Evolutionary conservation across 352 stramenopile genomes (phyloP).

Genomic region (Phytophthora kernoviae): DNA sequence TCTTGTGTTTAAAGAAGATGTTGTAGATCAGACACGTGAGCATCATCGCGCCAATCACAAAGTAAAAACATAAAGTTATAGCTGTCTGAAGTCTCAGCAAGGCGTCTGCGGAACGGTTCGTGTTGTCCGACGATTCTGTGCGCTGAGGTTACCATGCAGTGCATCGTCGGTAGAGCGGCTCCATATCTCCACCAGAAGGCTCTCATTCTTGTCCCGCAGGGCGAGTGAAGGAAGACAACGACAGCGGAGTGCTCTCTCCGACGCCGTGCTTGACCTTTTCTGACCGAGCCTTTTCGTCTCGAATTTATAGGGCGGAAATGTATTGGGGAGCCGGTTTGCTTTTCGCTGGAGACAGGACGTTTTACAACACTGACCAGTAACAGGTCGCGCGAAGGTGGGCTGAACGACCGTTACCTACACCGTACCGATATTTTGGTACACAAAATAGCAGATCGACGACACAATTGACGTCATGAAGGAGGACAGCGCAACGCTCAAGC

Average conservation of each 20-base stretch:
- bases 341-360: not conserved
- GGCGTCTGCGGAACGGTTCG: slow-evolving; percentile 17
- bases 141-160: not conserved
- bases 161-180: not conserved
- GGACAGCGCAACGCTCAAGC: slow-evolving; percentile 13
- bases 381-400: slow-evolving; percentile 17
- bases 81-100: slow-evolving; percentile 54
- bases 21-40: slow-evolving; percentile 89
- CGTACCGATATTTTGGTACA: not conserved
- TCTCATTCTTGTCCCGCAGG: slow-evolving; percentile 14
- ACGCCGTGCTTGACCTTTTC: not conserved
- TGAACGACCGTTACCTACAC: slow-evolving; percentile 1
- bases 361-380: too few relatives aligned
- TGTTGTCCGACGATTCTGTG: slow-evolving; percentile 1
- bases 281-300: slow-evolving; percentile 6
- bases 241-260: not conserved
- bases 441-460: not conserved
- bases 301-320: slow-evolving; percentile 3
- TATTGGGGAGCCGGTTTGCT: slow-evolving; percentile 40
- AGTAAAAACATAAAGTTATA: slow-evolving; percentile 93
- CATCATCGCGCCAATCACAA: slow-evolving; percentile 88
- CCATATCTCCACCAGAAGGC: slow-evolving; percentile 21
- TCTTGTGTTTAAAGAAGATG: slow-evolving; percentile 88
- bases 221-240: not conserved
- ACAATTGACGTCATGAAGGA: slow-evolving; percentile 5